Evolutionary conservation across 768 basidiomycete species (phyloP).

Genomic region (Mycena haematopus): DNA sequence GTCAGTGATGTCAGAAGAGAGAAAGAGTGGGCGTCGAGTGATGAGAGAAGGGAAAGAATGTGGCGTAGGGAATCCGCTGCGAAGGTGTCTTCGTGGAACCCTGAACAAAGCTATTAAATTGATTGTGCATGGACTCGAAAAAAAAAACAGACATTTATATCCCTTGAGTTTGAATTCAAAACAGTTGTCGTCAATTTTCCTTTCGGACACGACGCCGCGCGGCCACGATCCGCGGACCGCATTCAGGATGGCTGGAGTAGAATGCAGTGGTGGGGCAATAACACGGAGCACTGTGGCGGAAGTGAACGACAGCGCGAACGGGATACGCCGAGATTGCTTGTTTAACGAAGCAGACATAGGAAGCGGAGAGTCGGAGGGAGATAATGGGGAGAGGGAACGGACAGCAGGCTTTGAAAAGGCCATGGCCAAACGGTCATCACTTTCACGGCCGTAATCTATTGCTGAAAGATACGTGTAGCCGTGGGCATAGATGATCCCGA

Average conservation of each 20-base stretch:
- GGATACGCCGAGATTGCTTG: conserved; percentile 44
- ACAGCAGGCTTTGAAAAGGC: conserved; percentile 65
- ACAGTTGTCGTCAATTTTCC: conserved; percentile 72
- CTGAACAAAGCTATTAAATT: conserved; percentile 41
- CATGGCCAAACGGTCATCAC: conserved; percentile 73
- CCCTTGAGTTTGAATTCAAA: conserved; percentile 86
- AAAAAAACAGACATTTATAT: conserved; percentile 66
- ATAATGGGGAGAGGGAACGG: conserved; percentile 40
- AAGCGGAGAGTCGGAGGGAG: conserved; percentile 43
- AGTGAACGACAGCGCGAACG: conserved; percentile 78
- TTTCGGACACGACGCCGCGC: conserved; percentile 78
- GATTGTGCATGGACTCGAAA: conserved; percentile 28
- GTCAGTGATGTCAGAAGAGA: conserved; percentile 72
- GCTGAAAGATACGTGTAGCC: conserved; percentile 71
- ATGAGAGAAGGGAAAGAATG: conserved; percentile 68
- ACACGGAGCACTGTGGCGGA: conserved; percentile 75
- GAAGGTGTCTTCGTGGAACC: conserved; percentile 82
- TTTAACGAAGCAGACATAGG: conserved; percentile 47
- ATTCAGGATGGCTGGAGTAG: conserved; percentile 82
- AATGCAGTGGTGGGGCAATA: conserved; percentile 75
- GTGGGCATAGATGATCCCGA: conserved; percentile 65
- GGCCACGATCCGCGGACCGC: conserved; percentile 82
- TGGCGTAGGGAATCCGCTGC: conserved; percentile 75
- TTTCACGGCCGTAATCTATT: conserved; percentile 80
- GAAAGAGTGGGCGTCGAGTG: conserved; percentile 73